phyloP scores from a whole-genome alignment of 164 flowering plant genomes.

The Taxillus chinensis region DNA sequence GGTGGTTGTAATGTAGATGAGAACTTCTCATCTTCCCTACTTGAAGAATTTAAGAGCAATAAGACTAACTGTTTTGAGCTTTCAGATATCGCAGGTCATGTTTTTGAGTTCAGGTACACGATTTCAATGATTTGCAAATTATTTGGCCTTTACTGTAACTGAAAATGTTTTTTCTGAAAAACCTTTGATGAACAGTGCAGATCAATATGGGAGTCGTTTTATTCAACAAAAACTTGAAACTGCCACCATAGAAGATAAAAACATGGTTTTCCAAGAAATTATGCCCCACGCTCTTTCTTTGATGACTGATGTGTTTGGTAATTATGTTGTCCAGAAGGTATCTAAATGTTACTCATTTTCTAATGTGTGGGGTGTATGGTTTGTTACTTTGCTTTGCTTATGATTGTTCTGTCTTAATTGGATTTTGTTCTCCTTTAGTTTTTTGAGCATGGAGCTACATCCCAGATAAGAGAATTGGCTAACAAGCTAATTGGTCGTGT shows the following conservation, averaged over 20 bases:
- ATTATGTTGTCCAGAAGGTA: slow-evolving; percentile 96
- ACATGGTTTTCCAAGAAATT: slow-evolving; percentile 78
- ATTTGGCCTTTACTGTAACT: neutral
- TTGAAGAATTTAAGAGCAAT: slow-evolving; percentile 82
- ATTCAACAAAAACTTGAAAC: slow-evolving; percentile 94
- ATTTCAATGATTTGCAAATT: neutral
- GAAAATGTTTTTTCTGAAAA: neutral
- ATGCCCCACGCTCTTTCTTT: slow-evolving; percentile 69
- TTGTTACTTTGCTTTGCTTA: neutral
- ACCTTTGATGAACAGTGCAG: slow-evolving; percentile 48
- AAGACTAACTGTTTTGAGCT: slow-evolving; percentile 76
- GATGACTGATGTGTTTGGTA: slow-evolving; percentile 94
- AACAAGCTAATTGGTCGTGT: slow-evolving; percentile 60
- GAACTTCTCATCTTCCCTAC: slow-evolving; percentile 46
- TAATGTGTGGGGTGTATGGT: neutral
- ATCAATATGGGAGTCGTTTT: slow-evolving; percentile 89
- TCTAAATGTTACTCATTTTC: neutral
- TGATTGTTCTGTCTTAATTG: neutral
- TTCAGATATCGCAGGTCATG: slow-evolving; percentile 78
- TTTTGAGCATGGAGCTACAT: slow-evolving; percentile 76
- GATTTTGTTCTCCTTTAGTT: slow-evolving; percentile 29
- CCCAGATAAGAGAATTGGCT: slow-evolving; percentile 75
- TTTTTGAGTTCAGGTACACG: slow-evolving; percentile 81
- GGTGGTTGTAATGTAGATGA: slow-evolving; percentile 35
- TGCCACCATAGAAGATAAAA: slow-evolving; percentile 69